A percentile compares a stretch with the other conserved stretches of the same genome.
phyloP scores from a whole-genome alignment of 2,329 filamentous ascomycete genomes.

The Allantophomopsis lycopodina region DNA sequence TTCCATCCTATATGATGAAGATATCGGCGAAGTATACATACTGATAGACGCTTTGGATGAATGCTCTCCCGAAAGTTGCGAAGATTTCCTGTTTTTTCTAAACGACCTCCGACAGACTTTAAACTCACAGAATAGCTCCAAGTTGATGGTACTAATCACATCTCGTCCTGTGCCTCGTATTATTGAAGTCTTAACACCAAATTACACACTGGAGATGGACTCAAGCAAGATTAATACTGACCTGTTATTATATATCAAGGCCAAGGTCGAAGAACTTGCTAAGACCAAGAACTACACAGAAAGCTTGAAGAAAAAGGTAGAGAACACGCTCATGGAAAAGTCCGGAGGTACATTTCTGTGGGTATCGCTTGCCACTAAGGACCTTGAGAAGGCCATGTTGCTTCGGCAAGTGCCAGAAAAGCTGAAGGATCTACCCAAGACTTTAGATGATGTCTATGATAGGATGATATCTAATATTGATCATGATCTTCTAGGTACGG shows the following conservation, averaged over 20 bases:
- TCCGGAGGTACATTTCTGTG: constrained; percentile 18
- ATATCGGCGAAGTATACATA: constrained; percentile 6
- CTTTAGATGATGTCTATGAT: constrained; percentile 1
- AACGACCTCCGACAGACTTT: too few relatives aligned
- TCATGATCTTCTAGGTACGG: neutral
- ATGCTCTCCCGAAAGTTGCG: constrained; percentile 7
- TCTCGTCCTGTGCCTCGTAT: neutral
- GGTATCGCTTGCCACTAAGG: constrained; percentile 8
- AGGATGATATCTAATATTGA: constrained; percentile 1
- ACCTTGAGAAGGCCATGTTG: too few relatives aligned
- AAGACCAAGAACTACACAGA: constrained; percentile 3
- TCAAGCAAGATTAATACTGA: constrained; percentile 4
- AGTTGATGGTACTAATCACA: neutral
- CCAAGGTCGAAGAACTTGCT: constrained; percentile 4
- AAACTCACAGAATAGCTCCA: neutral
- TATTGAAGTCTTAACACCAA: too few relatives aligned
- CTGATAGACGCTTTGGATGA: constrained; percentile 17
- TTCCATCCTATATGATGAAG: constrained; percentile 7
- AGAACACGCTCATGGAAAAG: constrained; percentile 5
- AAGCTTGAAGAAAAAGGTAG: constrained; percentile 2
- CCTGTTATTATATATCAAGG: constrained; percentile 10
- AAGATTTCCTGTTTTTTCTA: constrained; percentile 4
- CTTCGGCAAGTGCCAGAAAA: too few relatives aligned
- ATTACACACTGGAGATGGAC: neutral
- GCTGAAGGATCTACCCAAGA: neutral